These are phyloP conservation scores for Castanopsis chinensis DNA, from an alignment of 306 rosid genomes.

Conservation along the genomic window DNA sequence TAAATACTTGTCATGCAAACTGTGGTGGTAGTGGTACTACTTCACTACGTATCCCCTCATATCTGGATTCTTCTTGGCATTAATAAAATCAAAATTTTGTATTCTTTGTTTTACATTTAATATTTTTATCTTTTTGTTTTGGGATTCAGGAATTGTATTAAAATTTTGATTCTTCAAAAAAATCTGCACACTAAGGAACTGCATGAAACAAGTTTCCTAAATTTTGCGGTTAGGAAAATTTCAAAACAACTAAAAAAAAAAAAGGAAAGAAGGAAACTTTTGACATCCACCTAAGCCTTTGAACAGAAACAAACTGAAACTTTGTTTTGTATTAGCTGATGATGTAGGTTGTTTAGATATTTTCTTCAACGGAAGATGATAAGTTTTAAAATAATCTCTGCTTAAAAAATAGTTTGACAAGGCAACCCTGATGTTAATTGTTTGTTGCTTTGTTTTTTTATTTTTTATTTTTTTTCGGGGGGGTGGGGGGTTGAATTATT, in stretches of 20 bases:
- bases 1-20: conserved; percentile 19
- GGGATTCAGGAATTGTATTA: too few relatives aligned
- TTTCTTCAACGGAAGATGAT: not conserved
- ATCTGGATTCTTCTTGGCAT: conserved; percentile 20
- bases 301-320: too few relatives aligned
- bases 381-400: not conserved
- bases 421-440: not conserved
- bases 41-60: conserved; percentile 8
- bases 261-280: too few relatives aligned
- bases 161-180: too few relatives aligned
- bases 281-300: too few relatives aligned
- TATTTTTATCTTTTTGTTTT: too few relatives aligned
- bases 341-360: not conserved
- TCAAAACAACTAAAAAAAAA: too few relatives aligned
- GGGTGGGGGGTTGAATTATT: not conserved
- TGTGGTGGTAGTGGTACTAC: not conserved
- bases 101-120: not conserved
- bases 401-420: not conserved
- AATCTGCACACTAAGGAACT: too few relatives aligned
- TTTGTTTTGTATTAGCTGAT: too few relatives aligned
- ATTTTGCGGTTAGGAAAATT: too few relatives aligned
- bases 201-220: too few relatives aligned
- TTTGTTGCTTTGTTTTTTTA: not conserved
- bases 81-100: not conserved
- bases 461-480: too few relatives aligned